phyloP scores from a whole-genome alignment of 2,329 filamentous ascomycete genomes.

The Rhynchosporium secalis region DNA sequence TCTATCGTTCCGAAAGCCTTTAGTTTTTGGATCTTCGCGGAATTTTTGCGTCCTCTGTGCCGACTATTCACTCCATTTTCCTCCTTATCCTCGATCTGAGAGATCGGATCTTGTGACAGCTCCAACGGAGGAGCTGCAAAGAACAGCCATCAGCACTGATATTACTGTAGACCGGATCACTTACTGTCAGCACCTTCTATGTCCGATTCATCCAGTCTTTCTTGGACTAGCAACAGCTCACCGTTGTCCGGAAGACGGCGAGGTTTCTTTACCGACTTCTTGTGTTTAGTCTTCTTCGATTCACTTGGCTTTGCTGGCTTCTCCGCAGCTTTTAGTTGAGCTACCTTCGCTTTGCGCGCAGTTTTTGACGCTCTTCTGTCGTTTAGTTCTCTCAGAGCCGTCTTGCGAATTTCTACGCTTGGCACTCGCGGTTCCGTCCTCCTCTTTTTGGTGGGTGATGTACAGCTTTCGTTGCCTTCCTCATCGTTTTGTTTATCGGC shows the following conservation, averaged over 20 bases:
- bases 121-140: constrained; percentile 21
- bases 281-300: background rate
- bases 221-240: constrained; percentile 25
- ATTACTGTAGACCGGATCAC: background rate
- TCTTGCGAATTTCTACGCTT: constrained; percentile 10
- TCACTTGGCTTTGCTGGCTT: background rate
- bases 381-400: constrained; percentile 12
- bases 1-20: constrained; percentile 21
- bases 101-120: constrained; percentile 33
- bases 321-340: background rate
- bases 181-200: constrained; percentile 19
- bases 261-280: constrained; percentile 15
- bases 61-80: background rate
- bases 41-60: background rate
- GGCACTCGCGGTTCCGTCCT: constrained; percentile 15
- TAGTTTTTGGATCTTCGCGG: constrained; percentile 7
- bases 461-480: background rate
- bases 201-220: constrained; percentile 18
- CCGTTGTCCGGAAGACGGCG: constrained; percentile 27
- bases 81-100: constrained; percentile 20
- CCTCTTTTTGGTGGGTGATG: constrained; percentile 13
- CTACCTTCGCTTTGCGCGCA: background rate
- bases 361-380: constrained; percentile 7
- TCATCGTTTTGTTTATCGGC: background rate
- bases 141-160: background rate